Base-by-base conservation (phyloP, 805 yeast species). In the Komagataella phaffii region DNA sequence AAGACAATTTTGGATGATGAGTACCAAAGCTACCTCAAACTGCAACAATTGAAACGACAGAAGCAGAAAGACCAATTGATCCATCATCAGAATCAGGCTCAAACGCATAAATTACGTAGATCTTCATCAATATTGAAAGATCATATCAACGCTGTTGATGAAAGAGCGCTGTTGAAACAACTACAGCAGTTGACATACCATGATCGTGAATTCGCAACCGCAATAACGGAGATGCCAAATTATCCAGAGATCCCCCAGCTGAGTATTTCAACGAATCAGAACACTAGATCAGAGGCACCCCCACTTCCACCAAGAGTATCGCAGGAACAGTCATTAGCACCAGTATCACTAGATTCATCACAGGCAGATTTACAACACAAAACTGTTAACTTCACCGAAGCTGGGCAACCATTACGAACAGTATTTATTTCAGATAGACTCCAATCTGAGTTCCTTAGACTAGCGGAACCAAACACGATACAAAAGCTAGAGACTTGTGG, bases 401-500 rank as follows among this genome's bases (percentile, higher is more conserved):
- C 75, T n/a, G 83, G 84, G 0, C 67, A 67, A 7, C 77, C 81
- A 3, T 60, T 81, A 50, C 68, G 84, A 50, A 68, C 78, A 0
- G 61, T 80, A 2, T 80, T 71, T 58, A 59, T 80, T 10, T 83
- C 87, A 1, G 50, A 62, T 0, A 63, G 64, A 23, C 63, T 81
- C 17, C 68, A 76, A 30, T 52, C 61, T 1, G 53, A 59, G 21
- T 81, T 81, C 56, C 64, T 79, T 7, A 57, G 61, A 21, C 59
- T 77, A 10, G 81, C 86, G 1, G 56, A 61, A 17, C 55, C 64
- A 3, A 82, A 81, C 58, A 81, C 88, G 1, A 21, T 48, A 1
- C 63, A 63, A 14, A 74, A 74, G 45, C 64, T 82, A 14, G 88
- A 81, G 58, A 81, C 86, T 0, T 81, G 86, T 59, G 88, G 87